phyloP scores from a whole-genome alignment of 192 early-diverging fungal species.

The Entomortierella parvispora region DNA sequence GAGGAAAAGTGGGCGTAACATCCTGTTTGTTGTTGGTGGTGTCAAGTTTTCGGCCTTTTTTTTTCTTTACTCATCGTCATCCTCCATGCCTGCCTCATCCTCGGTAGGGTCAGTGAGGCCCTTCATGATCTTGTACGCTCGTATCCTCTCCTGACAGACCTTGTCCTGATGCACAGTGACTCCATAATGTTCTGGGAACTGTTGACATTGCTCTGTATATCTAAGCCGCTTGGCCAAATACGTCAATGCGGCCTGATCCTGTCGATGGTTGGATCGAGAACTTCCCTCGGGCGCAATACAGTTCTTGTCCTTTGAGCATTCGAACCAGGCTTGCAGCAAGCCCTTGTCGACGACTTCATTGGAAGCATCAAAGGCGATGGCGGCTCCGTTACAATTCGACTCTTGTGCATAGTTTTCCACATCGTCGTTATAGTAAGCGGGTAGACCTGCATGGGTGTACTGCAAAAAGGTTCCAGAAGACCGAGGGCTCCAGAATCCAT shows the following conservation, averaged over 20 bases:
- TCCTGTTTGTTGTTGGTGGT: too few relatives aligned
- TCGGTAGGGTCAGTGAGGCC: slow-evolving; percentile 21
- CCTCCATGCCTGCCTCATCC: not conserved
- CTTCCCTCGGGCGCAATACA: slow-evolving; percentile 65
- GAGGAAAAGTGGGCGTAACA: too few relatives aligned
- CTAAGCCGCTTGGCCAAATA: slow-evolving; percentile 53
- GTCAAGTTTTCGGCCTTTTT: too few relatives aligned
- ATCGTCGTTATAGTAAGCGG: slow-evolving; percentile 51
- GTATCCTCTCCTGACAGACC: slow-evolving; percentile 55
- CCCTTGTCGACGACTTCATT: slow-evolving; percentile 51
- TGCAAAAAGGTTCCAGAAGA: slow-evolving; percentile 37
- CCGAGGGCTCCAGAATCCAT: slow-evolving; percentile 63
- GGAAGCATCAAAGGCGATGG: slow-evolving; percentile 57
- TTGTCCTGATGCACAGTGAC: slow-evolving; percentile 61
- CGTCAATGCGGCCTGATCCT: slow-evolving; percentile 65
- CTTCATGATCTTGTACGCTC: slow-evolving; percentile 49
- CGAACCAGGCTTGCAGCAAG: slow-evolving; percentile 55
- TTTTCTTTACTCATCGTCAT: slow-evolving; percentile 4
- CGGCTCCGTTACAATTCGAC: slow-evolving; percentile 65
- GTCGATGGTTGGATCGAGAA: slow-evolving; percentile 62
- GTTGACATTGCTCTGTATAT: slow-evolving; percentile 45
- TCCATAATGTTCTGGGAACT: slow-evolving; percentile 57
- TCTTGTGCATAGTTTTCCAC: slow-evolving; percentile 40
- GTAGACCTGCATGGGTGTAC: slow-evolving; percentile 62
- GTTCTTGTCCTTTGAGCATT: slow-evolving; percentile 53